Conservation (phyloP, 2,329 filamentous ascomycete species). For the Aspergillus sp. region DNA sequence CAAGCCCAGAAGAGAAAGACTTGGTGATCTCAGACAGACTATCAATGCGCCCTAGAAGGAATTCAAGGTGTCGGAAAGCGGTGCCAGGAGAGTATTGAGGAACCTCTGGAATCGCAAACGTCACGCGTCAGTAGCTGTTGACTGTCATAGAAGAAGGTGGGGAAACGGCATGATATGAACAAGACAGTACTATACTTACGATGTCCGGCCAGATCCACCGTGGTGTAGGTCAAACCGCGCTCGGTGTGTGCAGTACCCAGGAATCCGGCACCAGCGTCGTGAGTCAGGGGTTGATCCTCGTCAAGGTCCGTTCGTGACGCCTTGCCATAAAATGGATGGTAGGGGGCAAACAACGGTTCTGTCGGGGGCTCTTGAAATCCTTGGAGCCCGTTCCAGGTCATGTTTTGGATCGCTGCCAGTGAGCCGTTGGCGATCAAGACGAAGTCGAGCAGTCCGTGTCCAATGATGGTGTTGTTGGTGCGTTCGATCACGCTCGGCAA, state of each 20-base stretch:
- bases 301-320: slow-evolving; percentile 3
- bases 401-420: slow-evolving; percentile 72
- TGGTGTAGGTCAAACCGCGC: slow-evolving; percentile 70
- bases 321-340: slow-evolving; percentile 40
- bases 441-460: slow-evolving; percentile 69
- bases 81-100: slow-evolving; percentile 67
- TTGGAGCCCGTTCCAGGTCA: slow-evolving; percentile 72
- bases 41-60: slow-evolving; percentile 66
- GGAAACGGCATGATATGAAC: background rate
- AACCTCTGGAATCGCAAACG: slow-evolving; percentile 26
- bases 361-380: slow-evolving; percentile 65
- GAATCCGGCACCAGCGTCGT: slow-evolving; percentile 59
- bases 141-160: no score
- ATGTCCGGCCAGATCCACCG: slow-evolving; percentile 66
- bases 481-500: slow-evolving; percentile 71
- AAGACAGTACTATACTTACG: slow-evolving; percentile 10
- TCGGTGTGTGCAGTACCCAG: slow-evolving; percentile 73
- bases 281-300: slow-evolving; percentile 37
- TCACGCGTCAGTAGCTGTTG: background rate
- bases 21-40: slow-evolving; percentile 1
- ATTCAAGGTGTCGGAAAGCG: slow-evolving; percentile 71
- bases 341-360: slow-evolving; percentile 69
- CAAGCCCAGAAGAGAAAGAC: background rate
- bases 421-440: slow-evolving; percentile 69
- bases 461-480: slow-evolving; percentile 71